Percentiles rank a stretch among this genome's conserved stretches.
phyloP scores from a whole-genome alignment of 2,329 filamentous ascomycete species.

The Arachnomyces sp. region DNA sequence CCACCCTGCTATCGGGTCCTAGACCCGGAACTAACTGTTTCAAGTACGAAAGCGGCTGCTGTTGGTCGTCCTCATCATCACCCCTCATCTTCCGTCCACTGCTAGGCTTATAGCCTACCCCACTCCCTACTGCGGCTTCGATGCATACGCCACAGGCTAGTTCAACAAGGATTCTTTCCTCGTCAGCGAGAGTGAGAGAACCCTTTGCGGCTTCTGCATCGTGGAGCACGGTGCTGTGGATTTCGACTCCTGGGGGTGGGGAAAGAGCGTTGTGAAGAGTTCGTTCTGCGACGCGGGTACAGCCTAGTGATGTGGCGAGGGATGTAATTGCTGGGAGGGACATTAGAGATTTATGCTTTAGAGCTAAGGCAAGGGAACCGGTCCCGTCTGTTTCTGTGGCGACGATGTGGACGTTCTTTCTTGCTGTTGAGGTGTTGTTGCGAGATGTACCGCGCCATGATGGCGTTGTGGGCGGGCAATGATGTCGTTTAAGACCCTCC shows the following conservation, averaged over 20 bases:
- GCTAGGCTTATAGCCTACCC: slow-evolving; percentile 7
- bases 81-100: not conserved
- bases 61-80: not conserved
- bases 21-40: slow-evolving; percentile 57
- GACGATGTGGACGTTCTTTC: slow-evolving; percentile 47
- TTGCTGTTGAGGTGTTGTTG: slow-evolving; percentile 11
- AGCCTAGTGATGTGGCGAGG: slow-evolving; percentile 67
- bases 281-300: slow-evolving; percentile 59
- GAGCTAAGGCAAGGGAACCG: slow-evolving; percentile 58
- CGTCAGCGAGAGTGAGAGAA: slow-evolving; percentile 69
- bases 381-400: slow-evolving; percentile 72
- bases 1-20: slow-evolving; percentile 62
- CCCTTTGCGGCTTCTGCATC: slow-evolving; percentile 76
- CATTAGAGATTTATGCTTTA: slow-evolving; percentile 49
- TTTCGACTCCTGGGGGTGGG: slow-evolving; percentile 39
- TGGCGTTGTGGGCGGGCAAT: too few species aligned
- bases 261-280: slow-evolving; percentile 58
- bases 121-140: slow-evolving; percentile 37
- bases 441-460: slow-evolving; percentile 22
- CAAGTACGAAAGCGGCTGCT: slow-evolving; percentile 28
- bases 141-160: slow-evolving; percentile 76
- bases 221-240: slow-evolving; percentile 56
- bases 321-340: slow-evolving; percentile 66
- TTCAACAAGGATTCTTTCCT: slow-evolving; percentile 75
- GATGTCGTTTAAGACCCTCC: slow-evolving; percentile 53